Percentiles rank a stretch among this genome's conserved stretches.
phyloP scores from a whole-genome alignment of 1,284 basidiomycete genomes.

The Sporisorium scitamineum region DNA sequence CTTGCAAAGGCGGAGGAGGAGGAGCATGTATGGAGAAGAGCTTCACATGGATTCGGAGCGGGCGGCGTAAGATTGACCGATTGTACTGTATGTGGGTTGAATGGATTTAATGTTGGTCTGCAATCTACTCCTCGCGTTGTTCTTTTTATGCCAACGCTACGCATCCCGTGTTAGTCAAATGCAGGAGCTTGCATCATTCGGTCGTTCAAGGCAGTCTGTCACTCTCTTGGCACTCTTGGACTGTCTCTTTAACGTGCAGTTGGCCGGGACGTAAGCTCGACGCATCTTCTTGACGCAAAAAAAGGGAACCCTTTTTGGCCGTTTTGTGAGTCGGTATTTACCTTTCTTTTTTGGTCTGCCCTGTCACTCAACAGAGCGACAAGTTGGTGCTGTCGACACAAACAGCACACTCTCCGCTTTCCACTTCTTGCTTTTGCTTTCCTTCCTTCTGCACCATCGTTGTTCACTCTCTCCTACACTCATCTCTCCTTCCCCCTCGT shows the following conservation, averaged over 20 bases:
- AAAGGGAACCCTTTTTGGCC: background rate
- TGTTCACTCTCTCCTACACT: background rate
- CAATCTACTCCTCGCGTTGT: background rate
- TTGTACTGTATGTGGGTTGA: background rate
- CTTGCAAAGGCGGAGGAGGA: no score
- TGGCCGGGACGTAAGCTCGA: no score
- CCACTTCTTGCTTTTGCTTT: background rate
- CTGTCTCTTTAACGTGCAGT: no score
- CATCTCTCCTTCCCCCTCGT: no score
- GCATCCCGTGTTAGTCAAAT: background rate
- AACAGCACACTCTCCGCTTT: no score
- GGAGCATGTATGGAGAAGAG: no score
- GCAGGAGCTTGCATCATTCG: background rate
- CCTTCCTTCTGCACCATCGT: background rate
- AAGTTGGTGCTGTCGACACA: no score
- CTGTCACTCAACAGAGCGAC: no score
- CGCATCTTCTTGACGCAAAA: background rate
- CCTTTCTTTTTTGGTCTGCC: no score
- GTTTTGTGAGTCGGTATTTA: background rate
- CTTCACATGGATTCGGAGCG: no score
- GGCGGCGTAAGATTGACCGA: background rate
- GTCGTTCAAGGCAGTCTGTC: no score
- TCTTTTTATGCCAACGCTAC: background rate
- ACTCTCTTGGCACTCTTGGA: no score
- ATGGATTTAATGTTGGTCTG: slow-evolving; percentile 1